Percentiles rank a stretch among this genome's conserved stretches.
phyloP scores from a whole-genome alignment of 768 basidiomycete species.

The Nidularia sp. region DNA sequence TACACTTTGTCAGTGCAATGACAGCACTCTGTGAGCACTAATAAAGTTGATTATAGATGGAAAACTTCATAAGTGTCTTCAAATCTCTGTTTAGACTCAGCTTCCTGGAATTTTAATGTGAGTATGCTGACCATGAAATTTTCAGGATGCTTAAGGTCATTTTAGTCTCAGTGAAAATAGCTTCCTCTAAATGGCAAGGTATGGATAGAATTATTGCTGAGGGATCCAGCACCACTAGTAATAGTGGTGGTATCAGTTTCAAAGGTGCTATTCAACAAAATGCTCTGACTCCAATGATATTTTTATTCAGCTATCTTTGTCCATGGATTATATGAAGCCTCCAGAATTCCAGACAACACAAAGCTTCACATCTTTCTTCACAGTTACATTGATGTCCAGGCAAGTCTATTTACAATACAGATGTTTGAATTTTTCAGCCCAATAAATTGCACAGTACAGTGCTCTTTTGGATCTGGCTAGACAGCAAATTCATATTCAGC shows the following conservation, averaged over 20 bases:
- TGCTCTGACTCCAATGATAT: background rate
- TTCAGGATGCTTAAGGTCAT: slow-evolving; percentile 32
- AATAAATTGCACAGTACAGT: slow-evolving; percentile 31
- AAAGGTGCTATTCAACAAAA: slow-evolving; percentile 32
- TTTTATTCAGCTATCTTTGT: slow-evolving; percentile 29
- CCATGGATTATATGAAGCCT: slow-evolving; percentile 41
- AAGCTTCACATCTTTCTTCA: slow-evolving; percentile 36
- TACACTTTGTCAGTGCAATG: too few species aligned
- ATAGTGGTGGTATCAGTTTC: slow-evolving; percentile 48
- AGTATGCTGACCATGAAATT: background rate
- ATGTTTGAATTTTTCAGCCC: background rate
- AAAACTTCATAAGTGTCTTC: slow-evolving; percentile 26
- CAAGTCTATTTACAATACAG: slow-evolving; percentile 9
- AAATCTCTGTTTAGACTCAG: background rate
- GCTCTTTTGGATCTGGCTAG: slow-evolving; percentile 45
- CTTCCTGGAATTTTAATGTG: background rate
- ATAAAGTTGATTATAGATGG: slow-evolving; percentile 31
- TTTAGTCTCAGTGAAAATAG: slow-evolving; percentile 32
- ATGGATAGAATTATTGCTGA: slow-evolving; percentile 49
- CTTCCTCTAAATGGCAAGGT: slow-evolving; percentile 38
- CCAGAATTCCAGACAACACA: slow-evolving; percentile 28
- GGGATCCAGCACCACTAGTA: slow-evolving; percentile 30
- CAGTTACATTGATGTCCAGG: slow-evolving; percentile 51
- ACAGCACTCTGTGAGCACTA: too few species aligned
- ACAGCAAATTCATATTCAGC: slow-evolving; percentile 37